These are phyloP conservation scores for Dothistroma pini DNA, from an alignment of 2,329 filamentous ascomycete species.

Conservation along the genomic window DNA sequence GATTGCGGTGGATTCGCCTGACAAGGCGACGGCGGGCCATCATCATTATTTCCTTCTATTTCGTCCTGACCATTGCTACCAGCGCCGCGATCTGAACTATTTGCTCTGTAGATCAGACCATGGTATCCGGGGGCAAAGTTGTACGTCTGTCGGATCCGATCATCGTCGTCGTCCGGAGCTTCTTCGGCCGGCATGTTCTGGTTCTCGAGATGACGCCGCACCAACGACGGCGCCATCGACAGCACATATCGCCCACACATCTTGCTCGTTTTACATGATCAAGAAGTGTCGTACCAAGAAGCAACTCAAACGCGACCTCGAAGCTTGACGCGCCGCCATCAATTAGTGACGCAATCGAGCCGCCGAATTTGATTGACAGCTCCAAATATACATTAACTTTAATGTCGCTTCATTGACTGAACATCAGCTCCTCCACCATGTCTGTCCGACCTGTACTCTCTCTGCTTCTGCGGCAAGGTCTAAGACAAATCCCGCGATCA, in stretches of 20 bases:
- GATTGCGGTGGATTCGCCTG: conserved; percentile 20
- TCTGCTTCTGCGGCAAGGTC: conserved; percentile 22
- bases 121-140: conserved; percentile 89
- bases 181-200: conserved; percentile 63
- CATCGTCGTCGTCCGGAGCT: conserved; percentile 71
- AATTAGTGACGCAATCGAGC: not conserved
- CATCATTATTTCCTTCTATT: conserved; percentile 23
- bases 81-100: conserved; percentile 35
- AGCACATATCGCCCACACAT: conserved; percentile 70
- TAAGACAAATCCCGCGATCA: conserved; percentile 8
- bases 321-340: conserved; percentile 2
- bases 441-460: conserved; percentile 32
- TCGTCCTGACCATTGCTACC: conserved; percentile 15
- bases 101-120: conserved; percentile 81
- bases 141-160: conserved; percentile 70
- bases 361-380: not conserved
- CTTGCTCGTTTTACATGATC: not conserved
- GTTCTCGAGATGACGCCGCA: conserved; percentile 69
- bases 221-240: conserved; percentile 61
- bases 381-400: conserved; percentile 5
- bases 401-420: not conserved
- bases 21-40: conserved; percentile 26
- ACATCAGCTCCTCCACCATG: conserved; percentile 30
- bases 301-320: not conserved
- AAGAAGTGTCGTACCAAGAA: not conserved